Conservation (phyloP, 2,329 filamentous ascomycete genomes). For the Fusarium goolgardi region DNA sequence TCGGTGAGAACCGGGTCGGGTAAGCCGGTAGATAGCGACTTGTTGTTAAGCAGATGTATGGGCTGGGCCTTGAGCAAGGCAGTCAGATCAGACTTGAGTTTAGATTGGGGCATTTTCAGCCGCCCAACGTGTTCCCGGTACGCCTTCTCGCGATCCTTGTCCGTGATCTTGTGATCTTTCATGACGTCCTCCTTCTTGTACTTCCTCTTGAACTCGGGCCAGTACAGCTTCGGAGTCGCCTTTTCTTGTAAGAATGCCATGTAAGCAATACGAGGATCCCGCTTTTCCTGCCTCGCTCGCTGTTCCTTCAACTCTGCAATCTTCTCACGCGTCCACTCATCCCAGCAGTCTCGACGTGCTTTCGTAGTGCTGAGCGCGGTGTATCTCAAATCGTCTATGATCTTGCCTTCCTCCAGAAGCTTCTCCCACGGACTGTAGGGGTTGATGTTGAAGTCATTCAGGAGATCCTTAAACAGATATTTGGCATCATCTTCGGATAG, state of each 20-base stretch:
- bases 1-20: constrained; percentile 73
- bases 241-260: constrained; percentile 82
- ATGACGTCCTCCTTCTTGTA: constrained; percentile 84
- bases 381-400: constrained; percentile 89
- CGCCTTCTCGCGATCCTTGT: constrained; percentile 82
- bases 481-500: constrained; percentile 81
- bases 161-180: constrained; percentile 76
- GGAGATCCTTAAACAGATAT: constrained; percentile 83
- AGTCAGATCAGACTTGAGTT: constrained; percentile 76
- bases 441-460: constrained; percentile 84
- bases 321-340: constrained; percentile 82
- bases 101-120: constrained; percentile 72
- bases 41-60: constrained; percentile 67
- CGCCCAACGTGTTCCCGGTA: constrained; percentile 80
- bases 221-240: constrained; percentile 92
- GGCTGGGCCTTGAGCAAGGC: constrained; percentile 73
- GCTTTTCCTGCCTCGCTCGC: constrained; percentile 80
- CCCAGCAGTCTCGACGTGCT: constrained; percentile 82
- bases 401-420: constrained; percentile 81
- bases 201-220: constrained; percentile 96
- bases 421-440: constrained; percentile 95
- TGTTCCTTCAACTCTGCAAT: constrained; percentile 78
- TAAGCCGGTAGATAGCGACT: constrained; percentile 66
- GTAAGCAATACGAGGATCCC: constrained; percentile 85
- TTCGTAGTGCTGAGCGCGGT: constrained; percentile 85